Evolutionary conservation across 257 asterid species (phyloP).

Genomic region (Pogostemon cablin): DNA sequence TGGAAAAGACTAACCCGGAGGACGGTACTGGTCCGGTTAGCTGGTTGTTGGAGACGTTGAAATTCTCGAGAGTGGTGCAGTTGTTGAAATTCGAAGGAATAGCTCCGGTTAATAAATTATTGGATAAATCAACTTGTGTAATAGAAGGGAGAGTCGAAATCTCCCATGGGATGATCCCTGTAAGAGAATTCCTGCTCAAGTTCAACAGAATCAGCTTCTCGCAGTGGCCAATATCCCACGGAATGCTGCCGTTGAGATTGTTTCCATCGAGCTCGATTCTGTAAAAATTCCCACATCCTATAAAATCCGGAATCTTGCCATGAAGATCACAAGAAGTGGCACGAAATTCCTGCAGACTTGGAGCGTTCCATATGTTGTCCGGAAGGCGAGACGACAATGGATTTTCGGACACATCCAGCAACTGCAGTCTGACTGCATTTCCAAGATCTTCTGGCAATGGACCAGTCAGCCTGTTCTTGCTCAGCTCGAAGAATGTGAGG

Average conservation of each 20-base stretch:
- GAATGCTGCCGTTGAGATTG: constrained; percentile 71
- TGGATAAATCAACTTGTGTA: constrained; percentile 75
- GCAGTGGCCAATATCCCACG: constrained; percentile 84
- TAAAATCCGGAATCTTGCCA: constrained; percentile 77
- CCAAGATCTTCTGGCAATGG: constrained; percentile 76
- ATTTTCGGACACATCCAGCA: constrained; percentile 67
- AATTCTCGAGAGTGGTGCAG: constrained; percentile 71
- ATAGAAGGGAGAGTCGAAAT: constrained; percentile 76
- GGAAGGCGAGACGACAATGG: constrained; percentile 62
- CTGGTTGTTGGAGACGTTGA: constrained; percentile 86
- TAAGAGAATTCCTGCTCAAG: constrained; percentile 55
- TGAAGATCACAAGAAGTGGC: constrained; percentile 51
- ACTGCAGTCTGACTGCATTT: constrained; percentile 53
- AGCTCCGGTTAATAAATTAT: constrained; percentile 69
- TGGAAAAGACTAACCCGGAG: constrained; percentile 59
- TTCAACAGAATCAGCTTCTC: constrained; percentile 68
- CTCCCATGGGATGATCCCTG: constrained; percentile 94
- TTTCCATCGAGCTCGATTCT: constrained; percentile 71
- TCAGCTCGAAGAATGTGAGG: constrained; percentile 66
- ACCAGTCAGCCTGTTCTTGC: constrained; percentile 67
- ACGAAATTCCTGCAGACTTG: constrained; percentile 58
- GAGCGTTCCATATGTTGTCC: constrained; percentile 64
- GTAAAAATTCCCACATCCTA: constrained; percentile 65
- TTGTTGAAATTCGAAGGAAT: constrained; percentile 78
- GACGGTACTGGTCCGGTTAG: constrained; percentile 91